Base-by-base conservation (phyloP, 768 basidiomycete species). In the Psilocybe azurescens region DNA sequence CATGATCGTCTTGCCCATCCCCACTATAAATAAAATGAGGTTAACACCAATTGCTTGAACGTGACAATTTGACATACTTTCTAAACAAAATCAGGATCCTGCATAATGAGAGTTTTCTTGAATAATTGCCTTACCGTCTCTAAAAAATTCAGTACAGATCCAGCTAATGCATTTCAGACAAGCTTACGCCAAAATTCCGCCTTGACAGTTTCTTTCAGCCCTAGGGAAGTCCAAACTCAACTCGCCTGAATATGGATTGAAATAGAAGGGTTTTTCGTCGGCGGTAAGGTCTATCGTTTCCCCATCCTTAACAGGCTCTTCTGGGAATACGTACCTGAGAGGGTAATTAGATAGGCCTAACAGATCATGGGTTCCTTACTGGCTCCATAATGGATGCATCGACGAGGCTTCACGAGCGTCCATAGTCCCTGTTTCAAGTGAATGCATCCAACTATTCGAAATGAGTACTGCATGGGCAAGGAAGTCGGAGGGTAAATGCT, bases 1-100 rank as follows among this genome's bases (percentile, higher is more conserved):
- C 93, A 95, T 95, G 65, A 95, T 95, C 0, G 94, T 94, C 77
- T 96, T 96, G 6, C 94, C 94, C 87, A 96, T 91, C n/a, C 94
- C 94, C 94, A 95, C 93, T 94, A 56, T 47, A 3, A n/a, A 24
- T 48, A 53, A 52, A 10, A 64, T 46, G 44, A 29, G 33, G 28
- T 56, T 61, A 13, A 58, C 28, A 32, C 53, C 60, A 50, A 48
- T 36, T 7, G 66, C 13, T 30, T 63, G 11, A 29, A 16, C 3
- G 4, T 18, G 32, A 51, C 8, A 24, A 33, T 1, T 18, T 18
- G 46, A 65, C 84, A 67, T 71, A 87, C 85, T 87, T 74, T 87
- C 86, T 87, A 59, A 36, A 55, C 30, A 60, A 55, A 39, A 46
- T 32, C 14, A 38, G 48, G 24, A 39, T 5, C 1, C 4, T 3